phyloP scores from a whole-genome alignment of 805 yeast genomes.

The Suhomyces faveliae region DNA sequence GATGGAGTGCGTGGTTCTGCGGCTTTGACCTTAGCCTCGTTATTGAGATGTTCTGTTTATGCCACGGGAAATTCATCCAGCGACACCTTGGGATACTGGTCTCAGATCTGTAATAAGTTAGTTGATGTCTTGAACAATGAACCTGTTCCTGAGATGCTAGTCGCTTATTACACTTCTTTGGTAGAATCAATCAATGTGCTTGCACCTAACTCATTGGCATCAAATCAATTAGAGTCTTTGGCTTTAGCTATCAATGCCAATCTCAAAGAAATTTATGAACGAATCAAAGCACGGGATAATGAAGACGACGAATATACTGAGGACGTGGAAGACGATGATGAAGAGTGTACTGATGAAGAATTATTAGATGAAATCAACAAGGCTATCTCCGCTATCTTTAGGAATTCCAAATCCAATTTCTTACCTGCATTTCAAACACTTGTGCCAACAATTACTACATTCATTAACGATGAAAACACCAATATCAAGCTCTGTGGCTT shows the following conservation, averaged over 20 bases:
- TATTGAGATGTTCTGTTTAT: slow-evolving; percentile 61
- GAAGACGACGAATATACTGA: slow-evolving; percentile 86
- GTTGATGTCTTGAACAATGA: slow-evolving; percentile 68
- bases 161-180: slow-evolving; percentile 73
- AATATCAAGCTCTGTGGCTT: slow-evolving; percentile 74
- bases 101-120: slow-evolving; percentile 62
- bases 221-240: slow-evolving; percentile 53
- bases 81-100: slow-evolving; percentile 70
- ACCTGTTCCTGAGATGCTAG: slow-evolving; percentile 78
- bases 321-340: slow-evolving; percentile 81
- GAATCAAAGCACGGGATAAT: slow-evolving; percentile 69
- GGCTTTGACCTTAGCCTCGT: slow-evolving; percentile 76
- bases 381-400: slow-evolving; percentile 68
- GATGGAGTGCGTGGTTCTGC: slow-evolving; percentile 95
- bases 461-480: slow-evolving; percentile 64
- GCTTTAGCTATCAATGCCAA: slow-evolving; percentile 60
- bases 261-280: slow-evolving; percentile 63
- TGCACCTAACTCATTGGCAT: slow-evolving; percentile 61
- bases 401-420: slow-evolving; percentile 55
- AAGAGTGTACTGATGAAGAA: slow-evolving; percentile 86
- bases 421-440: slow-evolving; percentile 63
- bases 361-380: slow-evolving; percentile 81
- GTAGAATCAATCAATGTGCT: slow-evolving; percentile 63
- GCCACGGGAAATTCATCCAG: slow-evolving; percentile 55
- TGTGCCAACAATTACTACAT: slow-evolving; percentile 60